These are phyloP conservation scores for Fusarium sp. DNA, from an alignment of 2,329 filamentous ascomycete species.

Conservation along the genomic window DNA sequence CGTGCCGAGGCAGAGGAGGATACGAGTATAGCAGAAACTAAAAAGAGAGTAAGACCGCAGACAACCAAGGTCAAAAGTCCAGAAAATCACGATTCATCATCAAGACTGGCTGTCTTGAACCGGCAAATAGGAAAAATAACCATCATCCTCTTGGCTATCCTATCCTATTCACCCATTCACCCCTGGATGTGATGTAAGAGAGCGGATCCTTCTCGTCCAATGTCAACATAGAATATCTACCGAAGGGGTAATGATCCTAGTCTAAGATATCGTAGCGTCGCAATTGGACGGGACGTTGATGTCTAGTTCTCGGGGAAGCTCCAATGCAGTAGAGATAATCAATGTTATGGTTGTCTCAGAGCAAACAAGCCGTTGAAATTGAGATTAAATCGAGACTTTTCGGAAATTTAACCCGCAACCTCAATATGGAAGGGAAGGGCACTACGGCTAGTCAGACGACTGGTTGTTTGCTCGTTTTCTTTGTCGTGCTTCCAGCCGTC, in stretches of 20 bases:
- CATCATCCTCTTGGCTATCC: background rate
- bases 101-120: background rate
- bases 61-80: background rate
- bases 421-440: slow-evolving; percentile 11
- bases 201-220: slow-evolving; percentile 26
- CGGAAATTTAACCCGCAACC: slow-evolving; percentile 29
- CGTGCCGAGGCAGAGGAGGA: slow-evolving; percentile 24
- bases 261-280: slow-evolving; percentile 11
- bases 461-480: slow-evolving; percentile 1
- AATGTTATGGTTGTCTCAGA: background rate
- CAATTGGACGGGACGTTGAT: slow-evolving; percentile 13
- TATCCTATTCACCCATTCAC: slow-evolving; percentile 18
- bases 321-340: slow-evolving; percentile 14
- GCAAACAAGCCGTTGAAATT: background rate
- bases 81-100: slow-evolving; percentile 6
- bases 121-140: slow-evolving; percentile 19
- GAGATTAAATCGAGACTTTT: slow-evolving; percentile 1
- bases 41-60: slow-evolving; percentile 10
- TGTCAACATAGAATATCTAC: slow-evolving; percentile 29
- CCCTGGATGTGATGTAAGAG: slow-evolving; percentile 34
- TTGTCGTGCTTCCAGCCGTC: slow-evolving; percentile 17
- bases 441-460: background rate
- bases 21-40: background rate
- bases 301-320: background rate
- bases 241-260: slow-evolving; percentile 33